Evolutionary conservation across 352 stramenopile species (phyloP).

Genomic region (Sclerospora graminicola): DNA sequence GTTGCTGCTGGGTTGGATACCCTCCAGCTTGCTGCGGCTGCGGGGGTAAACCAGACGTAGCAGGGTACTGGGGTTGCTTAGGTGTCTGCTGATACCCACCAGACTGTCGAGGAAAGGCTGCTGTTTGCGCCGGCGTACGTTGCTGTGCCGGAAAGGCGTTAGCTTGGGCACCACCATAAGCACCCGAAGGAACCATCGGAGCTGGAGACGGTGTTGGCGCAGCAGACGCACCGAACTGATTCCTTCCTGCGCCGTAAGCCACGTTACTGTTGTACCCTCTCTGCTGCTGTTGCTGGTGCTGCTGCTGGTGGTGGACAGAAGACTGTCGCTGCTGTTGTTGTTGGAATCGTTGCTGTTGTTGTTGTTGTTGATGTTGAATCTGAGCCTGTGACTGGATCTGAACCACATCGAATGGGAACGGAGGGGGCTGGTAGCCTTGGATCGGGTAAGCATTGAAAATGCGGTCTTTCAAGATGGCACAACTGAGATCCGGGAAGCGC

Average conservation of each 20-base stretch:
- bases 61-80: conserved; percentile 25
- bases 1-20: conserved; percentile 30
- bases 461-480: conserved; percentile 75
- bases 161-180: conserved; percentile 22
- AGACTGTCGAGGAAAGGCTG: conserved; percentile 29
- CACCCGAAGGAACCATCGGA: conserved; percentile 19
- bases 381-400: conserved; percentile 45
- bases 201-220: conserved; percentile 16
- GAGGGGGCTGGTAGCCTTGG: conserved; percentile 66
- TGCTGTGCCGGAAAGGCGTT: conserved; percentile 34
- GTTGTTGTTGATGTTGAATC: conserved; percentile 47
- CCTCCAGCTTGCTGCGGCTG: conserved; percentile 23
- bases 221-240: conserved; percentile 35
- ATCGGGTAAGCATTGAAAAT: conserved; percentile 78
- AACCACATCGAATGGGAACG: conserved; percentile 78
- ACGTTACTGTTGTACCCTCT: conserved; percentile 29
- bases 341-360: conserved; percentile 32
- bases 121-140: conserved; percentile 22
- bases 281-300: conserved; percentile 25
- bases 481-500: conserved; percentile 65
- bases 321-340: conserved; percentile 24
- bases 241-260: conserved; percentile 18
- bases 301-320: conserved; percentile 27
- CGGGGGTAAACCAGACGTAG: conserved; percentile 15
- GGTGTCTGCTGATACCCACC: conserved; percentile 23